Percentiles rank a stretch among this genome's conserved stretches.
Evolutionary conservation across 768 basidiomycete genomes (phyloP).

Genomic region (Terana coerulea): DNA sequence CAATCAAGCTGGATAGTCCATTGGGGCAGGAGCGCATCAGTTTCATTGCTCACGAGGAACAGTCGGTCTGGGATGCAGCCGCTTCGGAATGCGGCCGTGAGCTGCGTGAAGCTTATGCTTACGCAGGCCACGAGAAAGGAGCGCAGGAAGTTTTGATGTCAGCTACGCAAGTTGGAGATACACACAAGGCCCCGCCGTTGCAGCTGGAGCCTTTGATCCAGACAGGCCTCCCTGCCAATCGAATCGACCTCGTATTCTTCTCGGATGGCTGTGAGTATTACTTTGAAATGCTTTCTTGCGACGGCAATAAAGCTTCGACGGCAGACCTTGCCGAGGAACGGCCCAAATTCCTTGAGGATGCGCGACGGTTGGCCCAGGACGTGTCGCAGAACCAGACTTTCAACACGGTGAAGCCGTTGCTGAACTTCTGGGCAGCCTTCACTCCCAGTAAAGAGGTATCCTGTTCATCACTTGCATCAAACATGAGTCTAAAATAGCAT

Average conservation of each 20-base stretch:
- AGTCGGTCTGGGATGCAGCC: slow-evolving; percentile 5
- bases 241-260: slow-evolving; percentile 75
- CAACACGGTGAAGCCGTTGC: slow-evolving; percentile 65
- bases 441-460: slow-evolving; percentile 72
- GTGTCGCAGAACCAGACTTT: slow-evolving; percentile 74
- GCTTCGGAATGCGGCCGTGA: not conserved
- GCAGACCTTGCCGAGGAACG: slow-evolving; percentile 55
- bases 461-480: no score
- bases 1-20: not conserved
- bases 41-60: slow-evolving; percentile 10
- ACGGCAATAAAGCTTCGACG: not conserved
- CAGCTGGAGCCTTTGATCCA: slow-evolving; percentile 55
- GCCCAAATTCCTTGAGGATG: slow-evolving; percentile 63
- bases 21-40: slow-evolving; percentile 17
- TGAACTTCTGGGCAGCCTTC: slow-evolving; percentile 83
- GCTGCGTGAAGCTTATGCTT: no score
- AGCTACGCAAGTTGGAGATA: slow-evolving; percentile 2
- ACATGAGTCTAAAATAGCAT: no score
- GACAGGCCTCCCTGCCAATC: slow-evolving; percentile 61
- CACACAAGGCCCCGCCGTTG: not conserved
- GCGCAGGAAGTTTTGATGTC: not conserved
- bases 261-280: slow-evolving; percentile 65
- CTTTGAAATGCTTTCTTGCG: slow-evolving; percentile 11
- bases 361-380: slow-evolving; percentile 60
- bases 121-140: not conserved